Conservation (phyloP, 495 filamentous ascomycete species). For the Aspergillus sparsus region DNA sequence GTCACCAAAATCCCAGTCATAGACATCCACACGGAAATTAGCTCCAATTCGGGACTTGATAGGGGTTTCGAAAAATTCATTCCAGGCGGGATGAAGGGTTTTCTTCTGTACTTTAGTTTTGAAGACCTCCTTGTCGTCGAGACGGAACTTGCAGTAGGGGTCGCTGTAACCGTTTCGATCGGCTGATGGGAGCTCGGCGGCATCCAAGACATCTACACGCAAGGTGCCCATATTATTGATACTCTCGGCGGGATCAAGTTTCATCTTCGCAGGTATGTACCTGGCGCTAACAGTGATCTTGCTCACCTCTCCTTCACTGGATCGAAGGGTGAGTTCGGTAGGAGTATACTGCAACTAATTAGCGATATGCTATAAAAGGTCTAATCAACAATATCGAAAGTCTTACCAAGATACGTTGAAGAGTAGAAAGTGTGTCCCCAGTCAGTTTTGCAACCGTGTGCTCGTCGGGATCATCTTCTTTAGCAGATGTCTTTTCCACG, state of each 20-base stretch:
- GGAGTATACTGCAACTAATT: constrained; percentile 70
- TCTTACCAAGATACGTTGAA: constrained; percentile 81
- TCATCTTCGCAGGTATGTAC: constrained; percentile 92
- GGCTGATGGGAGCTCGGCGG: constrained; percentile 80
- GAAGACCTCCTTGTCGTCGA: constrained; percentile 82
- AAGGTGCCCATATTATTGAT: constrained; percentile 98
- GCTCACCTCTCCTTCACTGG: constrained; percentile 71
- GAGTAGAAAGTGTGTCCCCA: constrained; percentile 80
- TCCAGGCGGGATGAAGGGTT: constrained; percentile 92
- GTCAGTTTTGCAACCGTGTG: constrained; percentile 77
- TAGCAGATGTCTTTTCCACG: constrained; percentile 70
- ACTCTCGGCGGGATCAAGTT: constrained; percentile 88
- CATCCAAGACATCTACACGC: constrained; percentile 87
- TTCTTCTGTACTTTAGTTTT: constrained; percentile 97
- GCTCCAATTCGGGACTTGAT: constrained; percentile 81
- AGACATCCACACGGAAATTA: constrained; percentile 81
- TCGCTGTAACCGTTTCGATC: constrained; percentile 97
- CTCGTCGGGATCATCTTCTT: constrained; percentile 64
- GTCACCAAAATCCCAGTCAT: constrained; percentile 94
- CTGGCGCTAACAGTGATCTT: constrained; percentile 88
- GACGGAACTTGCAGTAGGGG: constrained; percentile 90
- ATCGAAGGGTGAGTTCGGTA: constrained; percentile 74
- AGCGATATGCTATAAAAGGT: constrained; percentile 18
- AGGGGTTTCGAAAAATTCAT: constrained; percentile 86
- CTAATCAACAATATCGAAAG: neutral